Percentiles rank a stretch among this genome's conserved stretches.
Conservation (phyloP, 78 protist species). For the Ministeria vibrans region DNA sequence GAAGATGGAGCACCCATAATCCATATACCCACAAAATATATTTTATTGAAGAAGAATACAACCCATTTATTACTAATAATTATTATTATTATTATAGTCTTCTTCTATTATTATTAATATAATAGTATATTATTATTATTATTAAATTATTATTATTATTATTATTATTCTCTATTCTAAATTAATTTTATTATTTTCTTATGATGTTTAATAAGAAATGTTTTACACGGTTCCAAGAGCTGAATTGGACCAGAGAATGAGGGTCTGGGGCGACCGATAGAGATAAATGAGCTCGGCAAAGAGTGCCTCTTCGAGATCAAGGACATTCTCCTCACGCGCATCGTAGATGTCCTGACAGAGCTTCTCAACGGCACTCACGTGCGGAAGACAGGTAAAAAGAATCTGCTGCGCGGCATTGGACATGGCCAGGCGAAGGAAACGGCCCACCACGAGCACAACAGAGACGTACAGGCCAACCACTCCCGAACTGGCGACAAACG, state of each 20-base stretch:
- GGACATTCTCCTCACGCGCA: background rate
- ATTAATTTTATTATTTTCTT: too few species aligned
- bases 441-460: conserved; percentile 55
- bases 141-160: too few species aligned
- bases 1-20: too few species aligned
- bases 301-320: conserved; percentile 18
- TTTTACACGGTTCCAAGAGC: too few species aligned
- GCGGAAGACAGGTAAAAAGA: conserved; percentile 38
- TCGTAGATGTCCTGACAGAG: conserved; percentile 14
- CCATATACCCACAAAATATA: too few species aligned
- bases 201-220: too few species aligned
- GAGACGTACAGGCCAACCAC: conserved; percentile 61
- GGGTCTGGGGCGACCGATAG: conserved; percentile 16
- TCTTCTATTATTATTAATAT: too few species aligned
- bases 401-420: conserved; percentile 26
- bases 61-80: too few species aligned
- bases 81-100: too few species aligned
- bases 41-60: too few species aligned
- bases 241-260: background rate
- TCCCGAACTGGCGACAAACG: conserved; percentile 22
- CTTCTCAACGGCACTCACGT: conserved; percentile 28
- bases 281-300: background rate
- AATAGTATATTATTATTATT: too few species aligned
- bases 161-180: too few species aligned
- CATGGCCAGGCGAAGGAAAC: conserved; percentile 51